Conservation (phyloP, 176 grass and related monocot genomes). For the Urochloa ruziziensis region DNA sequence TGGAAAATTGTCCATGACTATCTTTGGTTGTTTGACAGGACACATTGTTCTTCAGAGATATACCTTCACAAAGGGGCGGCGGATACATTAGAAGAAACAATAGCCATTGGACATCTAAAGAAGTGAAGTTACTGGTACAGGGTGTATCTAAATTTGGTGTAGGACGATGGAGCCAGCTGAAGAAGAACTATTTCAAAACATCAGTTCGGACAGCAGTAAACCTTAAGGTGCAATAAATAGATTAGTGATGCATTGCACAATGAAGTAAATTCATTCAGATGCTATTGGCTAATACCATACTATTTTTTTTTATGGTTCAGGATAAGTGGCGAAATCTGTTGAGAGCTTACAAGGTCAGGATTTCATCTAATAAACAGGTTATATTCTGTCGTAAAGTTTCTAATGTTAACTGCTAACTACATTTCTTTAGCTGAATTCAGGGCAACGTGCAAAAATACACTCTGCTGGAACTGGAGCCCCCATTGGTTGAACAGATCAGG, state of each 20-base stretch:
- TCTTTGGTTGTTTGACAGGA: background rate
- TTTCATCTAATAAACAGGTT: background rate
- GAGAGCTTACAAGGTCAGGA: background rate
- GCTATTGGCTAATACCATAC: background rate
- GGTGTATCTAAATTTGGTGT: background rate
- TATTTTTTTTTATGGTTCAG: background rate
- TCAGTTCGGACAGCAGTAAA: constrained; percentile 7
- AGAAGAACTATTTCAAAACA: background rate
- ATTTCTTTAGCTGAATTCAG: background rate
- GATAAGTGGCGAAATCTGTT: constrained; percentile 36
- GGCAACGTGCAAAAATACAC: background rate
- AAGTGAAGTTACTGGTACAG: constrained; percentile 8
- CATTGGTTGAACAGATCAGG: constrained; percentile 13
- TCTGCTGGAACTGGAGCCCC: background rate
- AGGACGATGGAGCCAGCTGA: background rate
- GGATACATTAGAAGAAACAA: constrained; percentile 12
- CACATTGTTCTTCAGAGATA: background rate
- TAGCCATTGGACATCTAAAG: background rate
- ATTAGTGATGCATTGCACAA: background rate
- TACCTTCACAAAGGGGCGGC: background rate
- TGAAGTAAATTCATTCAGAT: constrained; percentile 5
- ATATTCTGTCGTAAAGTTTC: background rate
- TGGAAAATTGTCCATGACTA: background rate
- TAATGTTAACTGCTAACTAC: background rate
- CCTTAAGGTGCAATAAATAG: constrained; percentile 21